Evolutionary conservation across 2,329 filamentous ascomycete species (phyloP), one percentile per base, ranked within the genome.

Genomic region (Claviceps purpurea): DNA sequence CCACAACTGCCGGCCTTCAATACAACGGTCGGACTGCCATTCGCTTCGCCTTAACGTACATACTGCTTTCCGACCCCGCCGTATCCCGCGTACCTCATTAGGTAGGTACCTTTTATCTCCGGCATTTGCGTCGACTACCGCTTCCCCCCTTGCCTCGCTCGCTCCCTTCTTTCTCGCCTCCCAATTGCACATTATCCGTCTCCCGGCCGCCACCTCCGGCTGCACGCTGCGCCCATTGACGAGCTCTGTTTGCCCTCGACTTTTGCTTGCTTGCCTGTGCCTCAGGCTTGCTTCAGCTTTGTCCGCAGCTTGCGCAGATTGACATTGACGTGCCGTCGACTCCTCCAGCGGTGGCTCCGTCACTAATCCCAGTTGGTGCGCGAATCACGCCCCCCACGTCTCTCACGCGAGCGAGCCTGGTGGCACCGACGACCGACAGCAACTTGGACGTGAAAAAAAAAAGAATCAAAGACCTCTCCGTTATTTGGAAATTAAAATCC

Each of bases 321-420:
- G 30, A 45, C 13, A 45, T n/a, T 22, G 7, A 30, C 43, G 22
- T 45, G 13, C 14, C 43, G 16, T 20, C 26, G 44, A 37, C 44
- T 47, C 4, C 26, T 24, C 8, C 22, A 14, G 22, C 18, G 16
- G 20, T 44, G 22, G 22, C 42, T 42, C 42, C 42, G 13, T 44
- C 22, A 44, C 42, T 20, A 39, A 45, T 44, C 48, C 39, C 44
- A 30, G 48, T 41, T 50, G 30, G 48, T 53, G 50, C 52, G 50
- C 39, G 48, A 53, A 53, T 50, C 44, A 41, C 42, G 47, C 47
- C 6, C 34, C 43, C 47, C 24, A 50, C 50, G 43, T 46, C 18
- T 41, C 48, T 50, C 46, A 26, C 34, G 40, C 39, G 24, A 22
- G 43, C 40, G 18, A 46, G 34, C 47, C n/a, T 18, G 37, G 40